Percentiles rank a stretch among this genome's conserved stretches.
Evolutionary conservation across 225 moss, liverwort and hornwort genomes (phyloP).

Genomic region (Climacium dendroides): DNA sequence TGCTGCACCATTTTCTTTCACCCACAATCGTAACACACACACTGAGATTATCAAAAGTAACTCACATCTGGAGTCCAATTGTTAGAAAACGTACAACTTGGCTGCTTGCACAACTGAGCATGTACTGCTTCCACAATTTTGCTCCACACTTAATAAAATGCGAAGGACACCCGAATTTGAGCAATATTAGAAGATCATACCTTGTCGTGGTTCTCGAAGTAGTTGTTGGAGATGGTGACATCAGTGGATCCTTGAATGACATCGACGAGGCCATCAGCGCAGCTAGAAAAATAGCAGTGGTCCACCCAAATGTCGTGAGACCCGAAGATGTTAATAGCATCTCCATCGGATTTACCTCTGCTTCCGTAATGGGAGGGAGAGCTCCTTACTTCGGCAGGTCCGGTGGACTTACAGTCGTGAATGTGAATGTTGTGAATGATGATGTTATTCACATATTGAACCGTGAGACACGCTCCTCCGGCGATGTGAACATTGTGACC

Average conservation of each 20-base stretch:
- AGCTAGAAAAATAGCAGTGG: constrained; percentile 9
- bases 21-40: neutral
- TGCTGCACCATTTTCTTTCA: neutral
- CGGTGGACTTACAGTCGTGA: neutral
- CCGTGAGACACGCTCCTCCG: neutral
- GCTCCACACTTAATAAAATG: neutral
- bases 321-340: constrained; percentile 20
- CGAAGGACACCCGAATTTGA: neutral
- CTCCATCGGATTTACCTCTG: constrained; percentile 24
- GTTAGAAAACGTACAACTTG: neutral
- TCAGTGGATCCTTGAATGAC: constrained; percentile 27
- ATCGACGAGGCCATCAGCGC: constrained; percentile 26
- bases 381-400: constrained; percentile 10
- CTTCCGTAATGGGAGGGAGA: constrained; percentile 16
- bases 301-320: neutral
- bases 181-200: neutral
- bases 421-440: constrained; percentile 1
- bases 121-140: neutral
- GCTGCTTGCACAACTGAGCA: neutral
- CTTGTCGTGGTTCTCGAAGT: constrained; percentile 16
- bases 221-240: constrained; percentile 28
- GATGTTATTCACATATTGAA: neutral
- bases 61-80: neutral
- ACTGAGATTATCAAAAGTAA: neutral
- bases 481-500: neutral